Evolutionary conservation across 495 filamentous ascomycete genomes (phyloP), one percentile per base, ranked within the genome.

Genomic region (Echria macrotheca): DNA sequence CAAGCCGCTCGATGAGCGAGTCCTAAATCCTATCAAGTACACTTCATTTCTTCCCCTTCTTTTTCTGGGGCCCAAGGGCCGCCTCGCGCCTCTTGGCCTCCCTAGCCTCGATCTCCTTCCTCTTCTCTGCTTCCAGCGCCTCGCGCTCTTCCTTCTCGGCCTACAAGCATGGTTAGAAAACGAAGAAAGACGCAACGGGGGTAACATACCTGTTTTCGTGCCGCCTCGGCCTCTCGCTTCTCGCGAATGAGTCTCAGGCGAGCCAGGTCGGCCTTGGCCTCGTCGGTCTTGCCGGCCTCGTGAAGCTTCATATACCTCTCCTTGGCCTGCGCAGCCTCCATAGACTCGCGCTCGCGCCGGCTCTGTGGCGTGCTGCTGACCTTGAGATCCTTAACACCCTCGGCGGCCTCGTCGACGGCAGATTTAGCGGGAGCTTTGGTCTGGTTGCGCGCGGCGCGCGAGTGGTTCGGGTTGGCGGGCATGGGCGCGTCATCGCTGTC

Each of bases 251-350:
- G 58, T 55, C 72, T 78, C 61, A 98, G 64, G 44, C 93, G 74
- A 42, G 87, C 93, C 59, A 97, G 57, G 74, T 98, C 93, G n/a
- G 89, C 83, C 56, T 85, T 85, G 17, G 91, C 93, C 74, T 97
- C 88, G 46, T 98, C 94, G 31, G 93, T 96, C 78, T 96, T 96
- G 47, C 93, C 93, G 57, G 89, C 89, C 48, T 89, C 89, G 58
- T 98, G 93, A 55, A 97, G 64, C 75, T 96, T 96, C 77, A 85
- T 77, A 60, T 96, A 97, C 45, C 84, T 76, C 74, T 96, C 91
- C 60, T 88, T 87, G 7, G 88, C 88, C 65, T 89, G 85, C 54
- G 85, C 82, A 0, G 91, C 90, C 71, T 95, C 83, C 21, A 94
- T 54, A 0, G 93, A 88, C 71, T 97, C 93, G 12, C 90, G 76